These are phyloP conservation scores for Lumnitzera racemosa DNA, from an alignment of 345 rosid species.

Conservation along the genomic window DNA sequence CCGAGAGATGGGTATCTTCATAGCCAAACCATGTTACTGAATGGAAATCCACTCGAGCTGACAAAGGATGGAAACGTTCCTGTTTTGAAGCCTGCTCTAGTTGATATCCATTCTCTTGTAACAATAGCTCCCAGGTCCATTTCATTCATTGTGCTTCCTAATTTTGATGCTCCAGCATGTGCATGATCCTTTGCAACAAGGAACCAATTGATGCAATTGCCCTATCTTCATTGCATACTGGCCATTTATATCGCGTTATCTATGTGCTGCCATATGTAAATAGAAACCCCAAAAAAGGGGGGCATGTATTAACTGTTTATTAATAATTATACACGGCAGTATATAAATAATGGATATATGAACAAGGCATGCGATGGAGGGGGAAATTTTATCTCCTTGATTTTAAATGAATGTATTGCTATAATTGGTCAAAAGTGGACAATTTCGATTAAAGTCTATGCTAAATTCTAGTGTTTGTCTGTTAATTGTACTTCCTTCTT, in stretches of 20 bases:
- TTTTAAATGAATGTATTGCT: no score
- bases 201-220: slow-evolving; percentile 6
- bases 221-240: background rate
- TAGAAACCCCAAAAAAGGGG: no score
- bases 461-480: no score
- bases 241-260: background rate
- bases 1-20: slow-evolving; percentile 54
- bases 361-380: background rate
- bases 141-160: slow-evolving; percentile 69
- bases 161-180: slow-evolving; percentile 73
- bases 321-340: no score
- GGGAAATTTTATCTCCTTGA: background rate
- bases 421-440: no score
- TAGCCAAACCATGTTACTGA: slow-evolving; percentile 68
- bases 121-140: slow-evolving; percentile 50
- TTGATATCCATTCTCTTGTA: slow-evolving; percentile 39
- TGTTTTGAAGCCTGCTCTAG: slow-evolving; percentile 42
- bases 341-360: no score
- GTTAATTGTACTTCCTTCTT: no score
- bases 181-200: background rate
- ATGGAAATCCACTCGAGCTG: slow-evolving; percentile 59
- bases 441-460: no score
- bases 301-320: no score
- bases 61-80: slow-evolving; percentile 51
- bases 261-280: background rate